Base-by-base conservation (phyloP, 2,329 filamentous ascomycete genomes). In the Colletotrichum lini region DNA sequence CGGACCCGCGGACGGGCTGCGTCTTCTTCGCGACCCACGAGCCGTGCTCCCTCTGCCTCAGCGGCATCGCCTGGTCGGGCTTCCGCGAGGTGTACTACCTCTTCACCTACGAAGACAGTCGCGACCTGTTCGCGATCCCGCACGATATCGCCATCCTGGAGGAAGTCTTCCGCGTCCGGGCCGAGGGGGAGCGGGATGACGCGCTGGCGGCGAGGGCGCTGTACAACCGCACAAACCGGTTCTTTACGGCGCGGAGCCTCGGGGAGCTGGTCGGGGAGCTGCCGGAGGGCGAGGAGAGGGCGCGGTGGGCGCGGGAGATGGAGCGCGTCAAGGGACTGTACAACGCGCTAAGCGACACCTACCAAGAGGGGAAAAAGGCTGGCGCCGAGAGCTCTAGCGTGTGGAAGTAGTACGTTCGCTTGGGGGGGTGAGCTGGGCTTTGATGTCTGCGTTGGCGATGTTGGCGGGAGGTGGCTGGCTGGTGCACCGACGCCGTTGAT, bases 11-110 rank as follows among this genome's bases (percentile, higher is more conserved):
- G 5, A 78, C 79, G 10, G 85, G 87, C 75, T 89, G 87, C 79
- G 75, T 90, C 76, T 90, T 90, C 80, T 84, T 90, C 70, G 85
- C 87, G 5, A 89, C 88, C 0, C 88, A 90, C 75, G 88, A 90
- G 79, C 88, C 88, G 1, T 90, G 88, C 80, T 88, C 85, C 53
- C 81, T 90, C 2, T 90, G 88, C 70, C 79, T 90, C 12, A 88
- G 85, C 73, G 88, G 85, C 16, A 89, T 90, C 72, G 82, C 87
- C 2, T 90, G 88, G 88, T 84, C 85, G 12, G 87, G 88, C 1
- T 90, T 90, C 79, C 82, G 81, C 69, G 84, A 87, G 77, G 81
- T 90, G 67, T 89, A 88, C 77, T 89, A 89, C 75, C 79, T 90
- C 58, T 90, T 90, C 77, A 89, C 87, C 0, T 88, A 90, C 75